phyloP scores from a whole-genome alignment of 108 stramenopile species.

The Nitzschia palea region DNA sequence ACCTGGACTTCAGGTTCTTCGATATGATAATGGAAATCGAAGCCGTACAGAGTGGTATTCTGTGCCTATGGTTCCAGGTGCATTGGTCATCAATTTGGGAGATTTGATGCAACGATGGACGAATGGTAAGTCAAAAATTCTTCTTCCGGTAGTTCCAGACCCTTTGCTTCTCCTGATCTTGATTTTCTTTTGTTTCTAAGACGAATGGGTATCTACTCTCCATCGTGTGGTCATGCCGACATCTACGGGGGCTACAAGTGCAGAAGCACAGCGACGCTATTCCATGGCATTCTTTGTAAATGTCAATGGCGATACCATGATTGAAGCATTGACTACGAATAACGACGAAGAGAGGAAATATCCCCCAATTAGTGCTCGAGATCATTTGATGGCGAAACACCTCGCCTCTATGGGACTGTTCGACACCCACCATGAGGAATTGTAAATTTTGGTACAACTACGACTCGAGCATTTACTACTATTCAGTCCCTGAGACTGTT shows the following conservation, averaged over 20 bases:
- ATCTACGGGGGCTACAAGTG: neutral
- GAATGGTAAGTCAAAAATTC: constrained; percentile 56
- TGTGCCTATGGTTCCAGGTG: constrained; percentile 52
- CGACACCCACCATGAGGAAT: neutral
- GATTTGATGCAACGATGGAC: constrained; percentile 92
- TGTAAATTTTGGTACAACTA: constrained; percentile 8
- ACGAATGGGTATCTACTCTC: constrained; percentile 71
- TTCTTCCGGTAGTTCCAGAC: neutral
- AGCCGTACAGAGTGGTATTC: constrained; percentile 49
- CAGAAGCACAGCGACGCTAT: constrained; percentile 38
- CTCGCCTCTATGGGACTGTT: constrained; percentile 38
- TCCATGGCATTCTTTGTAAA: constrained; percentile 87
- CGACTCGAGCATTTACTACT: neutral
- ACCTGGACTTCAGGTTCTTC: constrained; percentile 67
- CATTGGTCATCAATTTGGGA: constrained; percentile 88
- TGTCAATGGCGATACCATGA: constrained; percentile 62
- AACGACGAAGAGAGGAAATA: constrained; percentile 36
- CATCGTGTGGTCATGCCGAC: constrained; percentile 74
- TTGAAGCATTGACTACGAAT: constrained; percentile 43
- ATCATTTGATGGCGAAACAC: constrained; percentile 62
- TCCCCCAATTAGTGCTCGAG: constrained; percentile 55
- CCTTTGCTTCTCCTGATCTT: neutral
- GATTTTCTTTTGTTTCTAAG: constrained; percentile 14
- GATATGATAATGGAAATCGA: constrained; percentile 14
- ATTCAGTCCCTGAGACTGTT: neutral